These are phyloP conservation scores for Stachybotrys elegans DNA, from an alignment of 2,329 filamentous ascomycete genomes.

Conservation along the genomic window DNA sequence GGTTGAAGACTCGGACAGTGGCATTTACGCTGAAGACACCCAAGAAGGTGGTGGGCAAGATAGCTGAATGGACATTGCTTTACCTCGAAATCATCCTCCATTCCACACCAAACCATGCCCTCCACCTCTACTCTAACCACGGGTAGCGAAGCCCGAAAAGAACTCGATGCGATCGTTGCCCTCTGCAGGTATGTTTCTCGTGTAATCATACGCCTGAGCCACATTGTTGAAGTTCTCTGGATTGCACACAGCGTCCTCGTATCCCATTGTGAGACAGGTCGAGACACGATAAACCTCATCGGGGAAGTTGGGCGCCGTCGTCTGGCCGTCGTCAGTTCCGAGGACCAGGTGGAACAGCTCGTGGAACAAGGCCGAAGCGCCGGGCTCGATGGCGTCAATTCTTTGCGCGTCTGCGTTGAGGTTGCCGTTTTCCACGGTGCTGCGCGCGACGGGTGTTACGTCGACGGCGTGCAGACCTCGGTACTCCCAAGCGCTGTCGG, in stretches of 20 bases:
- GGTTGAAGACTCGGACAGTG: too few species aligned
- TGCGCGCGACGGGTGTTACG: background rate
- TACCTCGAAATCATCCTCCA: too few species aligned
- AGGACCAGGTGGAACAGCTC: conserved; percentile 3
- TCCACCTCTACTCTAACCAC: too few species aligned
- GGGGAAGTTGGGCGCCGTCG: background rate
- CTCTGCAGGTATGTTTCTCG: background rate
- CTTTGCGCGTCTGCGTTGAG: background rate
- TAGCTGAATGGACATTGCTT: too few species aligned
- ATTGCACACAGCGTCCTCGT: background rate
- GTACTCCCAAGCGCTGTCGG: background rate
- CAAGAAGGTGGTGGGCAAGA: too few species aligned
- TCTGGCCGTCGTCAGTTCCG: background rate
- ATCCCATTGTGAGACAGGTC: background rate
- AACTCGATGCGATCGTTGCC: background rate
- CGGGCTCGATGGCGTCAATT: background rate
- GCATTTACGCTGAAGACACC: too few species aligned
- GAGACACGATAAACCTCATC: background rate
- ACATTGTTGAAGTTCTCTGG: background rate
- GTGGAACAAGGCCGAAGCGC: background rate
- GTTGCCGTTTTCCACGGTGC: background rate
- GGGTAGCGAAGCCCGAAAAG: conserved; percentile 1
- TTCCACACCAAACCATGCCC: too few species aligned
- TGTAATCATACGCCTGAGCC: conserved; percentile 2
- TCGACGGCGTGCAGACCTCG: background rate